Evolutionary conservation across 352 stramenopile genomes (phyloP).

Genomic region (Peronospora farinosa): DNA sequence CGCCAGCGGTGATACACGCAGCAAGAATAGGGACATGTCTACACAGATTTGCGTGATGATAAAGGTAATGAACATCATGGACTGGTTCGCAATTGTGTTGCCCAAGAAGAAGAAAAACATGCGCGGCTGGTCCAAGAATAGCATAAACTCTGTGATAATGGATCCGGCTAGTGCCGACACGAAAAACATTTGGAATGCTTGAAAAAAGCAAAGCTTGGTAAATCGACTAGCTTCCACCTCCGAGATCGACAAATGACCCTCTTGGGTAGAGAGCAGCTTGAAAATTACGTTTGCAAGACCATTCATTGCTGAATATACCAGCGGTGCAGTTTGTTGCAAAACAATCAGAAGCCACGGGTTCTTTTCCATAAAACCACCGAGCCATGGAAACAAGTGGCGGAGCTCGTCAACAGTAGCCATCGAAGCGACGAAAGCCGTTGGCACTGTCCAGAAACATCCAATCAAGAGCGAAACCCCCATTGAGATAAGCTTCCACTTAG

Average conservation of each 20-base stretch:
- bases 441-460: slow-evolving; percentile 75
- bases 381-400: slow-evolving; percentile 44
- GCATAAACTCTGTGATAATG: slow-evolving; percentile 48
- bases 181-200: slow-evolving; percentile 82
- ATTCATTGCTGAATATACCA: slow-evolving; percentile 69
- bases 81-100: slow-evolving; percentile 64
- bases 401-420: slow-evolving; percentile 65
- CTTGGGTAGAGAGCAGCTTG: slow-evolving; percentile 48
- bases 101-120: slow-evolving; percentile 66
- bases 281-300: slow-evolving; percentile 61
- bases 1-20: slow-evolving; percentile 47
- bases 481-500: slow-evolving; percentile 57
- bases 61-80: slow-evolving; percentile 77
- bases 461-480: slow-evolving; percentile 47
- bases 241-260: slow-evolving; percentile 62
- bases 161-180: slow-evolving; percentile 64
- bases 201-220: slow-evolving; percentile 69
- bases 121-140: slow-evolving; percentile 56
- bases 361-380: slow-evolving; percentile 33
- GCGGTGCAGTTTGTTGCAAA: slow-evolving; percentile 57
- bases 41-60: slow-evolving; percentile 71
- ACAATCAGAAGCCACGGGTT: slow-evolving; percentile 46
- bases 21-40: slow-evolving; percentile 50
- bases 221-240: slow-evolving; percentile 67
- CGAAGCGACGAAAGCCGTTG: slow-evolving; percentile 70